Evolutionary conservation across 345 rosid genomes (phyloP).

Genomic region (Trapa bicornis): DNA sequence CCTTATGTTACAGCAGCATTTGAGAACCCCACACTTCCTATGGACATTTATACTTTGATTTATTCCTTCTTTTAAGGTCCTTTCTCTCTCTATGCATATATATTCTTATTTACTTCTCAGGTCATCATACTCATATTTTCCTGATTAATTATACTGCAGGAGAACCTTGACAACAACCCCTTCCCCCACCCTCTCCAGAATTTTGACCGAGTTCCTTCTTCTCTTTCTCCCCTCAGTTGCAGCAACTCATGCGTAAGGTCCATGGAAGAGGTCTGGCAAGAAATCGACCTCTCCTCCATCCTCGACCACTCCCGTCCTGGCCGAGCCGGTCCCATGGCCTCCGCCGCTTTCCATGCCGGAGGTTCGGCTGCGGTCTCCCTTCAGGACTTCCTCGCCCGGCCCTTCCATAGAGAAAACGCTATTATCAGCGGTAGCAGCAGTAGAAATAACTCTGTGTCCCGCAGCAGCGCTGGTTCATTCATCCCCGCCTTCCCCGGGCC

Average conservation of each 20-base stretch:
- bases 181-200: no score
- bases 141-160: no score
- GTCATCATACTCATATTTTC: no score
- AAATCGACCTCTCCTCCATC: constrained; percentile 7
- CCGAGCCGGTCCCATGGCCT: no score
- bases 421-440: not conserved
- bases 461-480: not conserved
- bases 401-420: not conserved
- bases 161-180: no score
- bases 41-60: no score
- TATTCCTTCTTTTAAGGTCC: no score
- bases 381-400: constrained; percentile 9
- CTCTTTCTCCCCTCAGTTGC: not conserved
- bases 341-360: not conserved
- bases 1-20: no score
- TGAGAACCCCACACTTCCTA: no score
- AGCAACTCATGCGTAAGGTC: not conserved
- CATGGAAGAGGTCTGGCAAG: constrained; percentile 10
- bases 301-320: not conserved
- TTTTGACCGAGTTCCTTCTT: no score
- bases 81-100: no score
- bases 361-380: not conserved
- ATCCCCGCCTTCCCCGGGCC: not conserved
- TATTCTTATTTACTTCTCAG: no score
- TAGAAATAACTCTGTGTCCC: not conserved